These are phyloP conservation scores for Sisymbrium altissimum DNA, from an alignment of 345 rosid genomes.

Conservation along the genomic window DNA sequence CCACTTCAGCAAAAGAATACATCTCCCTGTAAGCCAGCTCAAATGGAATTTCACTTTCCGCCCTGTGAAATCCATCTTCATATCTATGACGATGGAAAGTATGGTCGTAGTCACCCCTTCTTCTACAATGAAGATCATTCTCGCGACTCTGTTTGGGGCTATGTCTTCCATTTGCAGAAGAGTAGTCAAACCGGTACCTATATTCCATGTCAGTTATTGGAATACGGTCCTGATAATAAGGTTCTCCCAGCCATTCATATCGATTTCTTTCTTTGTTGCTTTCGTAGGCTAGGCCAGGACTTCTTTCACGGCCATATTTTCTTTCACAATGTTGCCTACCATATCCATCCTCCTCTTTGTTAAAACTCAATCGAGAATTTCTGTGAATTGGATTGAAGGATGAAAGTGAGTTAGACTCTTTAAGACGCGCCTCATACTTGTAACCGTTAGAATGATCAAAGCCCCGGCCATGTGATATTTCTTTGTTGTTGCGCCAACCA, in stretches of 20 bases:
- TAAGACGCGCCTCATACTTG: conserved; percentile 27
- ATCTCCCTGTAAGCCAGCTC: conserved; percentile 31
- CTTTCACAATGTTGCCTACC: conserved; percentile 29
- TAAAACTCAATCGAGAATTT: conserved; percentile 24
- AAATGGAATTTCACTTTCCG: conserved; percentile 21
- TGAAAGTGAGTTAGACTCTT: conserved; percentile 22
- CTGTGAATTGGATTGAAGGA: conserved; percentile 14
- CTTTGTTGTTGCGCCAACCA: conserved; percentile 24
- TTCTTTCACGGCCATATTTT: conserved; percentile 32
- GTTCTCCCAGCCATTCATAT: conserved; percentile 18
- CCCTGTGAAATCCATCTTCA: conserved; percentile 29
- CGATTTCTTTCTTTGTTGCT: conserved; percentile 30
- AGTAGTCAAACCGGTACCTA: conserved; percentile 29
- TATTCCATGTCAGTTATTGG: conserved; percentile 30
- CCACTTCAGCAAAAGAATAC: conserved; percentile 29
- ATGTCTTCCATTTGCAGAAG: conserved; percentile 23
- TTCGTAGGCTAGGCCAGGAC: conserved; percentile 18
- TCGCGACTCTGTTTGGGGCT: conserved; percentile 30
- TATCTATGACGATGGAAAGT: conserved; percentile 24
- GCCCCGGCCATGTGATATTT: conserved; percentile 26
- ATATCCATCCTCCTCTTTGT: conserved; percentile 32
- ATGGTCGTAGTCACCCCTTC: conserved; percentile 31
- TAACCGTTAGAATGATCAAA: conserved; percentile 26
- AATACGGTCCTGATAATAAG: conserved; percentile 22
- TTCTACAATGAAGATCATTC: conserved; percentile 23